Conservation (phyloP, 495 filamentous ascomycete genomes). For the Penicillium chermesinum region DNA sequence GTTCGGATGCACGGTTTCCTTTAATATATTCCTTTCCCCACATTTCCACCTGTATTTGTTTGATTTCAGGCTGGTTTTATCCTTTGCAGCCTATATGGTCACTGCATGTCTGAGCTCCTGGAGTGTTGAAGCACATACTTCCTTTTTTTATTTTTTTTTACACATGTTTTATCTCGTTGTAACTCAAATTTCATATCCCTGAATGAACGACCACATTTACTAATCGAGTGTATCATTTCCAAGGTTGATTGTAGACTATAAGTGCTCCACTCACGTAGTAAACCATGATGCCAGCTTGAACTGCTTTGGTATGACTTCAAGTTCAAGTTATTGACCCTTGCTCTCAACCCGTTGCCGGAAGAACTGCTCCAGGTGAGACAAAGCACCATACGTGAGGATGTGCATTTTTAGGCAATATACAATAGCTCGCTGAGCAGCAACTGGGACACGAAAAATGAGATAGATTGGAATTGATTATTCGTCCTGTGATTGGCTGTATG, state of each 20-base stretch:
- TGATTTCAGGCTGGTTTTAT: slow-evolving; percentile 20
- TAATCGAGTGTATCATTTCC: slow-evolving; percentile 6
- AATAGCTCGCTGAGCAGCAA: no score
- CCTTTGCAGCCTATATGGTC: slow-evolving; percentile 12
- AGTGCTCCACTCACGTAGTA: not conserved
- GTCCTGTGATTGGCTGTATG: slow-evolving; percentile 1
- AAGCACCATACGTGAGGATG: no score
- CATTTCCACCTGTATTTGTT: slow-evolving; percentile 26
- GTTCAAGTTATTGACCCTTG: no score
- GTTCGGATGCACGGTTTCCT: slow-evolving; percentile 25
- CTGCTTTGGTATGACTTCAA: no score
- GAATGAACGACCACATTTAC: not conserved
- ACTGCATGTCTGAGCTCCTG: slow-evolving; percentile 17
- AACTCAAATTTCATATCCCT: not conserved
- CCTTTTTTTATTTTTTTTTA: slow-evolving; percentile 10
- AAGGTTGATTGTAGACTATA: not conserved
- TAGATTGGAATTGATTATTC: slow-evolving; percentile 17
- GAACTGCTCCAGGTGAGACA: no score
- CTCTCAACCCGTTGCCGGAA: no score
- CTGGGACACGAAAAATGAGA: no score
- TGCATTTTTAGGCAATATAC: no score
- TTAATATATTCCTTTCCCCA: slow-evolving; percentile 20
- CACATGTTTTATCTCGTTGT: slow-evolving; percentile 3
- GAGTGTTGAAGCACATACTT: slow-evolving; percentile 25
- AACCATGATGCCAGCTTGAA: no score